Conservation (phyloP, 1,139 yeast species). For the Geotrichum australiense region DNA sequence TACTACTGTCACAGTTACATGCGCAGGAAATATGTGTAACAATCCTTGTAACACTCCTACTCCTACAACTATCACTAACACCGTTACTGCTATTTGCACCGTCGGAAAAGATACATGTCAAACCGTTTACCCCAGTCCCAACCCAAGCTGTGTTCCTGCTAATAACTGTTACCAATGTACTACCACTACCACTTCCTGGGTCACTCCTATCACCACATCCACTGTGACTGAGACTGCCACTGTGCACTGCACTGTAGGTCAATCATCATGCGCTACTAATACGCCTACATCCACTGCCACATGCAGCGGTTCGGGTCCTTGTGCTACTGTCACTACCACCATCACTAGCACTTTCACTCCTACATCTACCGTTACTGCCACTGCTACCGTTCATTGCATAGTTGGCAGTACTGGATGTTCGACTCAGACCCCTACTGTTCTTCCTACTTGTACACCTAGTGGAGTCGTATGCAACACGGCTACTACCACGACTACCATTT, state of each 20-base stretch:
- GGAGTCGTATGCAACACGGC: neutral
- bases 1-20: constrained; percentile 4
- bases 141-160: neutral
- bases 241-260: constrained; percentile 3
- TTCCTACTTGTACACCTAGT: neutral
- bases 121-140: neutral
- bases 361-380: constrained; percentile 1
- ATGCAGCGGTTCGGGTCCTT: neutral
- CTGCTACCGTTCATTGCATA: neutral
- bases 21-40: constrained; percentile 8
- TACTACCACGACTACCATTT: constrained; percentile 2
- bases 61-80: neutral
- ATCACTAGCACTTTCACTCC: neutral
- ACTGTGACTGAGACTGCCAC: constrained; percentile 3
- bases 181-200: neutral
- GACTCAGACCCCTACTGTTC: too few relatives aligned
- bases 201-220: neutral
- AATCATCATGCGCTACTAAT: neutral
- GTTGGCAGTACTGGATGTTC: too few relatives aligned
- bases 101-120: neutral
- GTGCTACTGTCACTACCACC: constrained; percentile 3
- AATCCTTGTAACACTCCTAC: constrained; percentile 4
- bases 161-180: neutral
- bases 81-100: neutral
- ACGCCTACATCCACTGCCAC: neutral